Evolutionary conservation across 805 yeast species (phyloP), one percentile per base, ranked within the genome.

Genomic region (Peterozyma xylosa): DNA sequence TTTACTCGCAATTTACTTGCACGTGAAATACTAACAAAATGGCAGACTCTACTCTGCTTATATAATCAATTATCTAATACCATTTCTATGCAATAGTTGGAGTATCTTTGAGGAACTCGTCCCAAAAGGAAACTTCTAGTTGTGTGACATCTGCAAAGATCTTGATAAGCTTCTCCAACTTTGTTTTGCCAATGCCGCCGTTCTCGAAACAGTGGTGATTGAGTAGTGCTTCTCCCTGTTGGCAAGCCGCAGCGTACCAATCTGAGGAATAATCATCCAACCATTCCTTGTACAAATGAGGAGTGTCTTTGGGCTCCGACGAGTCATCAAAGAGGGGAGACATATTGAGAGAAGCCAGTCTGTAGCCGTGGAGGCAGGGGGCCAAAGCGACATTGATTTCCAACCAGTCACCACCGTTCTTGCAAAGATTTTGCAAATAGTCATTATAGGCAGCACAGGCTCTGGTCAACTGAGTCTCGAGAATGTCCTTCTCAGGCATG

Each of bases 301-400:
- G 45, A 11, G 53, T 43, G 7, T 57, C 58, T 3, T 57, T 52
- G 10, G 64, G 60, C 4, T 63, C 57, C 3, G 67, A 56, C 5
- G 66, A 64, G 17, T 59, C 52, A 5, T 55, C 50, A n/a, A 45
- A 47, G 15, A 37, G 43, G 11, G 42, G 13, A 15, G 41, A 37
- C 1, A 68, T 74, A 50, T 47, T 62, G 2, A 46, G 36, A 0
- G 77, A 75, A 1, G 89, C 88, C 39, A 73, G 68, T 33, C 73
- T 74, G 56, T 83, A 83, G 1, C 95, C 95, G 56, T 80, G 73
- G 40, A 84, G 60, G 58, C 95, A 86, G 1, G 95, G 93, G 7
- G 87, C 74, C 43, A 84, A 59, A 0, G 91, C 86, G 7, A 81
- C 73, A 46, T 78, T 77, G 42, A 83, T 71, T 38, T 80, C 85